Conservation (phyloP, 2,329 filamentous ascomycete genomes). For the Talaromyces sp. region DNA sequence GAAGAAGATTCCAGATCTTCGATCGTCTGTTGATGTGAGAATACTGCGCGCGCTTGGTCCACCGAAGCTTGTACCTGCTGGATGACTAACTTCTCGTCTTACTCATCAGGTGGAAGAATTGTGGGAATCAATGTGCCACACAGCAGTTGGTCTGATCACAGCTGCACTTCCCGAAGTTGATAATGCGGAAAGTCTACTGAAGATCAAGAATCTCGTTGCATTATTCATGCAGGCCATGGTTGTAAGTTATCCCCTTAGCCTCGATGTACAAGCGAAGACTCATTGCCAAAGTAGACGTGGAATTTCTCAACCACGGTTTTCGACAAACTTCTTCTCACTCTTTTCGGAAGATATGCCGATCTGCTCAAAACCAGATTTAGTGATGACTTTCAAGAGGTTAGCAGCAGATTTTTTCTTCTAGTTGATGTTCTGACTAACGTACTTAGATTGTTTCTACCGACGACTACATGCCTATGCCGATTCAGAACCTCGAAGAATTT, state of each 20-base stretch:
- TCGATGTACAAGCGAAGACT: background rate
- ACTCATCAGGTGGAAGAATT: constrained; percentile 77
- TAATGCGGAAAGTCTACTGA: constrained; percentile 85
- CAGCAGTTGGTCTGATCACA: constrained; percentile 75
- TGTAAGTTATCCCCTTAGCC: constrained; percentile 47
- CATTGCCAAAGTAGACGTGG: constrained; percentile 64
- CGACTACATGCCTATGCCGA: constrained; percentile 99
- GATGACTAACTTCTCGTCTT: background rate
- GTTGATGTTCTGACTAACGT: background rate
- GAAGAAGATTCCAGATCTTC: constrained; percentile 76
- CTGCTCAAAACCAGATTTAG: constrained; percentile 87
- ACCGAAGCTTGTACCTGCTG: background rate
- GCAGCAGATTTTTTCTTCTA: constrained; percentile 8
- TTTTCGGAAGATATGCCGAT: constrained; percentile 93
- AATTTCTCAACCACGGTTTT: constrained; percentile 78
- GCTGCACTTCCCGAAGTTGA: constrained; percentile 74
- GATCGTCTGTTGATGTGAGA: constrained; percentile 75
- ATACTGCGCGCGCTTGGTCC: background rate
- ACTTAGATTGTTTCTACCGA: constrained; percentile 72
- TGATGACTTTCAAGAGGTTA: constrained; percentile 88
- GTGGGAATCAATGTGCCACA: constrained; percentile 97
- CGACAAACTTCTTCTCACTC: constrained; percentile 76
- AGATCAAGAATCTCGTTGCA: constrained; percentile 88
- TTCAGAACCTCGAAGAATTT: constrained; percentile 84
- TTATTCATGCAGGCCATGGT: constrained; percentile 99